phyloP scores from a whole-genome alignment of 1,139 yeast species.

The Candida buenavistaensis region DNA sequence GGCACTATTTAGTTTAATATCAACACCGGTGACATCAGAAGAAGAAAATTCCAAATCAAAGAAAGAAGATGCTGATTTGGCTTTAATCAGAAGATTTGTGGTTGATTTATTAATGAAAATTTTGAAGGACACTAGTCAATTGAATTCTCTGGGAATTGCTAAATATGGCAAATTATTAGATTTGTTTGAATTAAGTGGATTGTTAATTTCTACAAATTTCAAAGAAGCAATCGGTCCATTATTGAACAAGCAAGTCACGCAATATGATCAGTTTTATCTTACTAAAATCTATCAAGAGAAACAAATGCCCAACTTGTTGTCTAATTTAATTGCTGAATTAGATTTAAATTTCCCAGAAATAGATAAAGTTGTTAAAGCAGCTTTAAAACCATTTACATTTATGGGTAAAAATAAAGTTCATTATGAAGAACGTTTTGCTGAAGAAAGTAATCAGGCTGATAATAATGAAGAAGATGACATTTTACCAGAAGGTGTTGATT shows the following conservation, averaged over 20 bases:
- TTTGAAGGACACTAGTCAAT: constrained; percentile 48
- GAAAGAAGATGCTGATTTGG: constrained; percentile 64
- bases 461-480: constrained; percentile 62
- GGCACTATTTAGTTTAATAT: constrained; percentile 59
- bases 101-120: constrained; percentile 69
- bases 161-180: constrained; percentile 58
- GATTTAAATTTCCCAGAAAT: constrained; percentile 74
- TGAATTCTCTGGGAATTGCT: constrained; percentile 23
- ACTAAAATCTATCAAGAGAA: constrained; percentile 67
- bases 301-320: constrained; percentile 57
- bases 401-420: constrained; percentile 64
- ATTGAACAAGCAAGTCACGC: constrained; percentile 49
- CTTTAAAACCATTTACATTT: constrained; percentile 60
- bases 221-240: constrained; percentile 45
- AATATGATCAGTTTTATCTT: constrained; percentile 58
- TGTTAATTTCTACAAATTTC: constrained; percentile 42
- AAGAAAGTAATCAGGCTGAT: constrained; percentile 22
- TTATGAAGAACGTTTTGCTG: constrained; percentile 57
- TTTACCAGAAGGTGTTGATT: constrained; percentile 54
- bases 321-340: constrained; percentile 58
- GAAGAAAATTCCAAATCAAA: constrained; percentile 45
- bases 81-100: constrained; percentile 70
- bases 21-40: constrained; percentile 46
- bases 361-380: constrained; percentile 54
- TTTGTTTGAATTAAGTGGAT: constrained; percentile 53